Conservation (phyloP, 2,329 filamentous ascomycete genomes). For the Simplicillium aogashimaense region DNA sequence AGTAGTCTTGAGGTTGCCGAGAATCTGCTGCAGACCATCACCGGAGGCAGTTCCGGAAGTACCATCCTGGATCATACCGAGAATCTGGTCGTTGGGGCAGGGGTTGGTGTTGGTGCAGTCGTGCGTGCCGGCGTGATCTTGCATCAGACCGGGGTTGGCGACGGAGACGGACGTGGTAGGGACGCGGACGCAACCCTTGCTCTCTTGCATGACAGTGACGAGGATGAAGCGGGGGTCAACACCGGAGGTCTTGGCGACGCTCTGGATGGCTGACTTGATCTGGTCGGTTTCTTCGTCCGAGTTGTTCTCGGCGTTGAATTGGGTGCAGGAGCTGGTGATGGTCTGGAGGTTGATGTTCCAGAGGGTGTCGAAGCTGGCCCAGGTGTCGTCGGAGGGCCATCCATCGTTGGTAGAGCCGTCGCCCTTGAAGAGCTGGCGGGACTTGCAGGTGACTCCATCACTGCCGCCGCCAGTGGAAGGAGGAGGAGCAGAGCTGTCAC, state of each 20-base stretch:
- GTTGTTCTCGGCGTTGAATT: conserved; percentile 1
- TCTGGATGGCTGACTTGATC: background rate
- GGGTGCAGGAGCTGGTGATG: background rate
- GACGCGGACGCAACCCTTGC: conserved; percentile 4
- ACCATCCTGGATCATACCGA: conserved; percentile 2
- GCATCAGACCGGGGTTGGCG: conserved; percentile 4
- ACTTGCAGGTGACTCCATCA: background rate
- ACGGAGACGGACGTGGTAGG: background rate
- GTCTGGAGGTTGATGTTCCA: background rate
- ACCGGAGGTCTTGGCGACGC: background rate
- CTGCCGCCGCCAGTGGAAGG: background rate
- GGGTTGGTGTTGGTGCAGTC: conserved; percentile 1
- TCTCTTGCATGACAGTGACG: conserved; percentile 21
- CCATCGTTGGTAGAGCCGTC: conserved; percentile 1
- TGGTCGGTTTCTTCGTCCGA: background rate
- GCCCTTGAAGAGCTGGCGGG: background rate
- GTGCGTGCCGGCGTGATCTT: background rate
- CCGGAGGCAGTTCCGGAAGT: conserved; percentile 2
- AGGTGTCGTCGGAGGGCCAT: background rate
- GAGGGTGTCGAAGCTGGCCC: conserved; percentile 1
- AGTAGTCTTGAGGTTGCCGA: background rate
- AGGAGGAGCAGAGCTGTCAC: conserved; percentile 4
- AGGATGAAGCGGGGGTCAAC: conserved; percentile 9
- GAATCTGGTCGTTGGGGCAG: conserved; percentile 1
- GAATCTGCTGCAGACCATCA: conserved; percentile 2